These are phyloP conservation scores for Neobulgaria alba DNA, from an alignment of 2,329 filamentous ascomycete species.

Conservation along the genomic window DNA sequence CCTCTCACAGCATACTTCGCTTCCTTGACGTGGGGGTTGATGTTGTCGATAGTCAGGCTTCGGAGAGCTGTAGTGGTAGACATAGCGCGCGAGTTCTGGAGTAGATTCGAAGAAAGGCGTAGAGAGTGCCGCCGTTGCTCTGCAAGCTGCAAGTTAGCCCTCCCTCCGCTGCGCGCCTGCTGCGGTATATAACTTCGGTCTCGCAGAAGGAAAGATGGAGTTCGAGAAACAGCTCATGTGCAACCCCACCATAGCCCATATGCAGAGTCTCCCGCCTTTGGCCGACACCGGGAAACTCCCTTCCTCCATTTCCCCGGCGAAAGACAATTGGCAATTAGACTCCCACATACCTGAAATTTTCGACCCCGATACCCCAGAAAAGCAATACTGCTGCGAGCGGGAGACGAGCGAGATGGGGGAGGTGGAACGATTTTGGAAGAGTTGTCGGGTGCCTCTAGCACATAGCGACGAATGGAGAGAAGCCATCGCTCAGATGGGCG, in stretches of 20 bases:
- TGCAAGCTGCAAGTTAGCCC: not conserved
- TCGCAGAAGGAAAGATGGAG: not conserved
- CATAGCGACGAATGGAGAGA: not conserved
- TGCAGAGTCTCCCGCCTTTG: not conserved
- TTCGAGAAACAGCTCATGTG: not conserved
- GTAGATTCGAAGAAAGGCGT: not conserved
- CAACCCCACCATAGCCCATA: not conserved
- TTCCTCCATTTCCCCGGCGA: too few relatives aligned
- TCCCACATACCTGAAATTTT: slow-evolving; percentile 1
- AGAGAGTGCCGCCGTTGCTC: not conserved
- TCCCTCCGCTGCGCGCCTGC: not conserved
- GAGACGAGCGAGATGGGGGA: not conserved
- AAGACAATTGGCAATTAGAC: too few relatives aligned
- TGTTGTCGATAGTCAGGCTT: slow-evolving; percentile 69
- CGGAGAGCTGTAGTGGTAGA: slow-evolving; percentile 33
- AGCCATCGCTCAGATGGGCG: not conserved
- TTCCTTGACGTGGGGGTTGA: slow-evolving; percentile 79
- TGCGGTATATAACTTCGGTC: not conserved
- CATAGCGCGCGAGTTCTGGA: slow-evolving; percentile 20
- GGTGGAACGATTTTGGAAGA: not conserved
- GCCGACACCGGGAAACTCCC: not conserved
- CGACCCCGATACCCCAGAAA: not conserved
- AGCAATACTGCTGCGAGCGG: not conserved
- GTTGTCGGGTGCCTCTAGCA: not conserved
- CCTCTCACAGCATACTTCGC: slow-evolving; percentile 96